phyloP scores from a whole-genome alignment of 2,329 filamentous ascomycete genomes.

The Sporothrix variecibatus region DNA sequence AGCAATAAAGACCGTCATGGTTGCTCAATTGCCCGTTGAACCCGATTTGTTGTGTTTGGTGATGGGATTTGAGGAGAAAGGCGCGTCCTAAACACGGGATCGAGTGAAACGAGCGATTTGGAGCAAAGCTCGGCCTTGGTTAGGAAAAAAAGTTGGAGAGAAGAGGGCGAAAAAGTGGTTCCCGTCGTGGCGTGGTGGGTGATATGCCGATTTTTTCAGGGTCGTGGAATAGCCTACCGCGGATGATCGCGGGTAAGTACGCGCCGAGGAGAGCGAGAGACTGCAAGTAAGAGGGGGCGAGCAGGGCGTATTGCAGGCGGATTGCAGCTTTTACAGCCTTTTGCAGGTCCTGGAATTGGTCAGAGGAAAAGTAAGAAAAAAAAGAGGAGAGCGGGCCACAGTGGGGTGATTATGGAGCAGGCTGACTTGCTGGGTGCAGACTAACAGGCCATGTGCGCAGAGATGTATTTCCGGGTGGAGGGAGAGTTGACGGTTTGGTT shows the following conservation, averaged over 20 bases:
- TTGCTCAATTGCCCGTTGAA: constrained; percentile 19
- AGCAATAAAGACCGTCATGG: constrained; percentile 47
- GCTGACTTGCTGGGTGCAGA: background rate
- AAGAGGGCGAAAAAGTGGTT: background rate
- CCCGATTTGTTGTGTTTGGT: background rate
- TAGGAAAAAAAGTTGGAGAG: background rate
- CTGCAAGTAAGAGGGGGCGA: background rate
- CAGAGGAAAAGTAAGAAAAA: background rate
- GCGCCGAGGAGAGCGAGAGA: constrained; percentile 8
- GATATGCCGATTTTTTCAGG: constrained; percentile 14
- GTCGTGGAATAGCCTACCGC: background rate
- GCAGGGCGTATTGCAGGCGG: background rate
- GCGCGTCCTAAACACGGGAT: background rate
- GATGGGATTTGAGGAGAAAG: background rate
- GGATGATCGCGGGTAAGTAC: constrained; percentile 39
- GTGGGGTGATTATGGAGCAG: constrained; percentile 20
- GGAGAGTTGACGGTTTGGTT: background rate
- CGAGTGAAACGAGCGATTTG: background rate
- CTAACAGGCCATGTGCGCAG: constrained; percentile 20
- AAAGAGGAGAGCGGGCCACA: constrained; percentile 16
- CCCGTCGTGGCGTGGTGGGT: background rate
- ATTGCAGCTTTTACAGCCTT: background rate
- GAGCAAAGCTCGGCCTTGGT: constrained; percentile 3
- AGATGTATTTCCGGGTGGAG: background rate
- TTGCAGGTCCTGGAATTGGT: background rate